Conservation (phyloP, 129 eudicot species). For the Flaveria linearis region DNA sequence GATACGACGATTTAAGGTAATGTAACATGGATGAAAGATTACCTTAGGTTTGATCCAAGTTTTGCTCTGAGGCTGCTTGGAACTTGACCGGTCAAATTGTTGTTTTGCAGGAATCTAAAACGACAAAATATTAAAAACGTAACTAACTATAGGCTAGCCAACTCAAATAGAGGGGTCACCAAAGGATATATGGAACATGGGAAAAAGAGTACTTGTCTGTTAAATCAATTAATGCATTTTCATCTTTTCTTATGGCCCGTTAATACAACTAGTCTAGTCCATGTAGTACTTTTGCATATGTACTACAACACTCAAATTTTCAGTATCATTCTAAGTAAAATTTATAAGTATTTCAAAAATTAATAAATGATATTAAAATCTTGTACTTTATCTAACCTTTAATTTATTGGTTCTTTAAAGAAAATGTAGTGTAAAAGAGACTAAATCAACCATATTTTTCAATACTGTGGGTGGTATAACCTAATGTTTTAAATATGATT, state of each 20-base stretch:
- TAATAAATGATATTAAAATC: background rate
- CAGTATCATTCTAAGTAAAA: background rate
- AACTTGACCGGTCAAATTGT: slow-evolving; percentile 73
- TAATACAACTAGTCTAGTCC: slow-evolving; percentile 15
- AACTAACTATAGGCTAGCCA: no score
- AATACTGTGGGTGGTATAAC: no score
- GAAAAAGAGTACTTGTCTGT: slow-evolving; percentile 28
- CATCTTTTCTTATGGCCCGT: slow-evolving; percentile 9
- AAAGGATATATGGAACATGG: slow-evolving; percentile 20
- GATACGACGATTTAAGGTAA: background rate
- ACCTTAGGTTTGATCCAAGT: slow-evolving; percentile 67
- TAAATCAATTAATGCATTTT: slow-evolving; percentile 1
- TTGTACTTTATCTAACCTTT: background rate
- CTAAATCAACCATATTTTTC: background rate
- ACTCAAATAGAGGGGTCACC: no score
- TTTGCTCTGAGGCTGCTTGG: slow-evolving; percentile 54
- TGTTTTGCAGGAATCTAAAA: slow-evolving; percentile 69
- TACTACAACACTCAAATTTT: background rate
- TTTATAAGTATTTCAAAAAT: background rate
- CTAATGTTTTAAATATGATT: background rate
- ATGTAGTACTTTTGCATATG: slow-evolving; percentile 28
- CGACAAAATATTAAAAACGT: background rate
- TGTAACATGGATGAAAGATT: slow-evolving; percentile 8
- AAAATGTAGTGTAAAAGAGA: background rate
- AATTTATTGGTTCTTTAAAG: background rate